Conservation (phyloP, 306 rosid genomes). For the Pterocarpus santalinus region DNA sequence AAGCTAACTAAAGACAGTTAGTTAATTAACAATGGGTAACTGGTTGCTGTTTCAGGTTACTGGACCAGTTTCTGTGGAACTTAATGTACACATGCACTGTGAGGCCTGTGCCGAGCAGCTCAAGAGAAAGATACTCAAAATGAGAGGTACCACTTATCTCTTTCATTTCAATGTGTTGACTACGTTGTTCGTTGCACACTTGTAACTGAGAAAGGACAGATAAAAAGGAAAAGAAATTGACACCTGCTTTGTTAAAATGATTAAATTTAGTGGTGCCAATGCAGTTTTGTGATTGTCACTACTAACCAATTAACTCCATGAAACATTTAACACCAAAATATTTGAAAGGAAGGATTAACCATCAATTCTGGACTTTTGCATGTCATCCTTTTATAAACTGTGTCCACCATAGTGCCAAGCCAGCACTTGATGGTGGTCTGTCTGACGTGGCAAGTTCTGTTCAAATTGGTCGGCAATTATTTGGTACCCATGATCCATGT, state of each 20-base stretch:
- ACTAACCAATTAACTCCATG: not conserved
- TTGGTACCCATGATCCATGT: not conserved
- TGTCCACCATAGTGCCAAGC: slow-evolving; percentile 17
- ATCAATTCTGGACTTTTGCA: slow-evolving; percentile 8
- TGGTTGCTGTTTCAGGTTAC: slow-evolving; percentile 64
- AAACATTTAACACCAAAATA: slow-evolving; percentile 1
- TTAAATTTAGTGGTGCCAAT: not conserved
- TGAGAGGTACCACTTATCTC: slow-evolving; percentile 71
- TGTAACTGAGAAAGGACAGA: not conserved
- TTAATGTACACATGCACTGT: slow-evolving; percentile 89
- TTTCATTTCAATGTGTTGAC: slow-evolving; percentile 18
- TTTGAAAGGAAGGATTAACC: slow-evolving; percentile 23
- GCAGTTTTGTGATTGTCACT: slow-evolving; percentile 28
- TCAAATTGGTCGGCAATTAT: not conserved
- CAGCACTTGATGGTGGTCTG: not conserved
- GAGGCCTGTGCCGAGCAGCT: slow-evolving; percentile 93
- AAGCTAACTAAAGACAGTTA: not conserved
- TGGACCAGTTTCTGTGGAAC: slow-evolving; percentile 75
- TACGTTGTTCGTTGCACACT: not conserved
- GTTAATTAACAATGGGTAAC: slow-evolving; percentile 3
- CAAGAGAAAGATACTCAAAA: slow-evolving; percentile 78
- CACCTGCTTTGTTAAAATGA: slow-evolving; percentile 18
- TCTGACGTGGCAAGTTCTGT: too few species aligned
- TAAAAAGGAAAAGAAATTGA: not conserved
- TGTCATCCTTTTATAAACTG: slow-evolving; percentile 7